Conservation (phyloP, 768 basidiomycete species). For the Leucosporidium scottii region DNA sequence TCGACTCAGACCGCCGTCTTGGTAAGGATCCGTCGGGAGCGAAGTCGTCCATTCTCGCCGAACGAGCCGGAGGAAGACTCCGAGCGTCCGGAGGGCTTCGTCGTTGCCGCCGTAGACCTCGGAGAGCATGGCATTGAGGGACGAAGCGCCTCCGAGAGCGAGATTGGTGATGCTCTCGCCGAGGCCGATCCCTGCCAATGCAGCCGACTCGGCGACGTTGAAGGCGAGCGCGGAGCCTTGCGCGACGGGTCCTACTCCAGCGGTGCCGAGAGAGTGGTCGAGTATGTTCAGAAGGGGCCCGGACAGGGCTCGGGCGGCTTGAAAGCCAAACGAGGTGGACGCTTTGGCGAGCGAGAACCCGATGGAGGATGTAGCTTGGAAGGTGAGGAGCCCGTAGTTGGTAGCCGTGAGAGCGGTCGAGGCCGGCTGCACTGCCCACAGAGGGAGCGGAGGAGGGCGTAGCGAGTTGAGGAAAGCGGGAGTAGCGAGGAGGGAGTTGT, state of each 20-base stretch:
- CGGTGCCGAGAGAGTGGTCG: background rate
- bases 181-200: background rate
- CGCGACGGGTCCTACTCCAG: background rate
- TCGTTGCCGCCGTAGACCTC: background rate
- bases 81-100: slow-evolving; percentile 1
- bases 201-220: background rate
- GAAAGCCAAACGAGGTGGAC: background rate
- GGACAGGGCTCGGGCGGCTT: background rate
- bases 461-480: slow-evolving; percentile 1
- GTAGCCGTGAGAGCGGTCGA: background rate
- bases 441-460: background rate
- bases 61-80: background rate
- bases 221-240: background rate
- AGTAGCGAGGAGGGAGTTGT: background rate
- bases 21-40: background rate
- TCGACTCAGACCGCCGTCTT: background rate
- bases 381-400: background rate
- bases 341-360: background rate
- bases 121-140: background rate
- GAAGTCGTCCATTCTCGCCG: background rate
- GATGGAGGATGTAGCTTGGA: background rate
- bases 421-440: background rate
- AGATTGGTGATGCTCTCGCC: background rate
- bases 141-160: background rate
- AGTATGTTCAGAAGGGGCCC: background rate